Evolutionary conservation across 345 rosid genomes (phyloP).

Genomic region (Corymbia maculata): DNA sequence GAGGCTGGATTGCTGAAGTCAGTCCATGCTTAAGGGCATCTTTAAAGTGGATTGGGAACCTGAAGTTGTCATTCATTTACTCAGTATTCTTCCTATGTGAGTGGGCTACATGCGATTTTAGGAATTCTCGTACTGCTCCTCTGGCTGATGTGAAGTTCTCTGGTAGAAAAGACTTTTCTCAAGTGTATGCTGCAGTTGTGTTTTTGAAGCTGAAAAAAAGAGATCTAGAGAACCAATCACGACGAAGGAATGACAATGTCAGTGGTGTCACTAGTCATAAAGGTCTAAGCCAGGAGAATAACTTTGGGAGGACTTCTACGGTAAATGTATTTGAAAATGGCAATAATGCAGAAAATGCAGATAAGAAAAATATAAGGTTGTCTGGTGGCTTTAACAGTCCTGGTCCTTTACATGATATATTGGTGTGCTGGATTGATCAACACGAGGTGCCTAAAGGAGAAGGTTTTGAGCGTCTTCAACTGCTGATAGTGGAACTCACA

Average conservation of each 20-base stretch:
- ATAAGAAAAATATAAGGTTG: constrained; percentile 6
- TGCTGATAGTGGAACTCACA: constrained; percentile 66
- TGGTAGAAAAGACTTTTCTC: constrained; percentile 76
- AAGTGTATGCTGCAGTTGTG: constrained; percentile 68
- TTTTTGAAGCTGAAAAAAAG: constrained; percentile 65
- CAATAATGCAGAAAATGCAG: constrained; percentile 5
- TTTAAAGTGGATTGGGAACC: constrained; percentile 70
- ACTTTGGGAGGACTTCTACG: constrained; percentile 12
- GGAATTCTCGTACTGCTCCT: constrained; percentile 64
- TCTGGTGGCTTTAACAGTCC: constrained; percentile 77
- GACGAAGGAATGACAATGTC: constrained; percentile 22
- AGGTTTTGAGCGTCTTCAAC: constrained; percentile 67
- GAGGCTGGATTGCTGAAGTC: constrained; percentile 78
- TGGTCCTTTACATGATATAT: constrained; percentile 85
- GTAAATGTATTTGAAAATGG: constrained; percentile 20
- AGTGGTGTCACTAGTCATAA: constrained; percentile 23
- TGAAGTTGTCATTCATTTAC: constrained; percentile 57
- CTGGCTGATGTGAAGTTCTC: constrained; percentile 62
- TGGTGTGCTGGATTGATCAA: constrained; percentile 98
- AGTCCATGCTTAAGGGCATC: constrained; percentile 81
- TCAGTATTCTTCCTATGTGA: constrained; percentile 87
- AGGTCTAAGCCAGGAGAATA: constrained; percentile 11
- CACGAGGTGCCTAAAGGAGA: constrained; percentile 72
- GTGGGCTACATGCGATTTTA: constrained; percentile 96
- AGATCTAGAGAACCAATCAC: constrained; percentile 32